Base-by-base conservation (phyloP, 1,139 yeast genomes). In the Yamadazyma friedrichii region DNA sequence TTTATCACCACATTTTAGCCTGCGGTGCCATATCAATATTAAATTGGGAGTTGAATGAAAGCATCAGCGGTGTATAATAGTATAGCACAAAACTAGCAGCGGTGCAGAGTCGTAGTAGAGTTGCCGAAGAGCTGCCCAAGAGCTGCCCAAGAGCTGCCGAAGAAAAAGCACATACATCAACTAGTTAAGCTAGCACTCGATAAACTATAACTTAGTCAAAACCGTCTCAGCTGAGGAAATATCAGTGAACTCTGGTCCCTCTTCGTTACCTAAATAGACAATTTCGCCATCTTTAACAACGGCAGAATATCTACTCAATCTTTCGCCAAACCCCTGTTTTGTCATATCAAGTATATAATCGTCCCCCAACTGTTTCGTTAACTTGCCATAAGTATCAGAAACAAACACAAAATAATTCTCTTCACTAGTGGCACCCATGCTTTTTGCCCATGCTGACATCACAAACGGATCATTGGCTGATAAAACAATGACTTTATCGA, bases 381-480 rank as follows among this genome's bases (percentile, higher is more conserved):
- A 81, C 31, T 65, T 64, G 40, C 82, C 82, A 44, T 76, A 76
- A 35, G 88, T 80, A 61, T 89, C 96, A 48, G 84, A 70, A 39
- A 83, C 95, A 60, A 87, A 87, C 53, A 82, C 74, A 44, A 84
- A 61, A 45, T 54, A 65, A 45, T 64, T 75, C 58, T 51, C 68
- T 48, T 69, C 75, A 49, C 68, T 79, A 48, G 65, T 66, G 54
- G 64, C 69, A 32, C 81, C 80, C 42, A 86, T 68, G 15, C 81
- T 79, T 65, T 84, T 85, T 48, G 86, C 91, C 94, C 95, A 87
- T 31, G 94, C 94, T 48, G 78, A 67, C 61, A 72, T 70, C 43
- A 88, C 94, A 59, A 88, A 88, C 25, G 96, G 87, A 54, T 86
- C 88, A 64, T 88, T 89, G 45, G 87, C 85, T 40, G 94, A 77